Conservation (phyloP, 2,329 filamentous ascomycete genomes). For the Cladophialophora carrionii region DNA sequence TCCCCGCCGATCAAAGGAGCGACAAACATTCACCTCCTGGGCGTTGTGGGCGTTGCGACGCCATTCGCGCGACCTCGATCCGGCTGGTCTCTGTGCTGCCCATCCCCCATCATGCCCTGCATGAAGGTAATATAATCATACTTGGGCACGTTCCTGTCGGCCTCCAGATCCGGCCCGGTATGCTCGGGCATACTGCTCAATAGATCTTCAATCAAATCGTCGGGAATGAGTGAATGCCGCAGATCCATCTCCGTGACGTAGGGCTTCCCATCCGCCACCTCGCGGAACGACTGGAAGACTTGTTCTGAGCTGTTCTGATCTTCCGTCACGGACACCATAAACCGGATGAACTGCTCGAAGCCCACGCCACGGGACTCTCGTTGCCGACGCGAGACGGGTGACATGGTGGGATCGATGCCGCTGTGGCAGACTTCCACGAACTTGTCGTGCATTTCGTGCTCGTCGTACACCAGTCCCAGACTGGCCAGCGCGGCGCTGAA, state of each 20-base stretch:
- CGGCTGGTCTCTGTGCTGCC: constrained; percentile 26
- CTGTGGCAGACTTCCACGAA: constrained; percentile 76
- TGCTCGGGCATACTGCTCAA: constrained; percentile 84
- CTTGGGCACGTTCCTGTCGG: constrained; percentile 81
- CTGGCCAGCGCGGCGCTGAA: constrained; percentile 96
- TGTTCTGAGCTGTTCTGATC: constrained; percentile 99
- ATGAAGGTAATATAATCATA: constrained; percentile 98
- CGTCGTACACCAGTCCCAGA: constrained; percentile 91
- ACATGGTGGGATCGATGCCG: constrained; percentile 46
- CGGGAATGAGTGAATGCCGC: constrained; percentile 89
- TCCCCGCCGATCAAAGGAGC: constrained; percentile 1
- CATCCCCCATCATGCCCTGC: constrained; percentile 72
- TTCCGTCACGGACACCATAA: constrained; percentile 99
- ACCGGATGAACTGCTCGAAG: constrained; percentile 98
- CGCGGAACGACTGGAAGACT: constrained; percentile 95
- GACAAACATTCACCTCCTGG: constrained; percentile 19
- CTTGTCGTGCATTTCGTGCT: constrained; percentile 96
- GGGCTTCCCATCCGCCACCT: constrained; percentile 97
- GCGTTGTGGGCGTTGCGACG: constrained; percentile 31
- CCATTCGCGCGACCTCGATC: constrained; percentile 29
- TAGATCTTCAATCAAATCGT: constrained; percentile 94
- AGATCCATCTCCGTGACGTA: constrained; percentile 98
- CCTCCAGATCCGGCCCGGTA: constrained; percentile 79
- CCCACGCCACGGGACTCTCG: constrained; percentile 66
- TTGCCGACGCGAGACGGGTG: constrained; percentile 36